Evolutionary conservation across 805 yeast genomes (phyloP), one percentile per base, ranked within the genome.

Genomic region (Cyberlindnera xishuangbannaensis): DNA sequence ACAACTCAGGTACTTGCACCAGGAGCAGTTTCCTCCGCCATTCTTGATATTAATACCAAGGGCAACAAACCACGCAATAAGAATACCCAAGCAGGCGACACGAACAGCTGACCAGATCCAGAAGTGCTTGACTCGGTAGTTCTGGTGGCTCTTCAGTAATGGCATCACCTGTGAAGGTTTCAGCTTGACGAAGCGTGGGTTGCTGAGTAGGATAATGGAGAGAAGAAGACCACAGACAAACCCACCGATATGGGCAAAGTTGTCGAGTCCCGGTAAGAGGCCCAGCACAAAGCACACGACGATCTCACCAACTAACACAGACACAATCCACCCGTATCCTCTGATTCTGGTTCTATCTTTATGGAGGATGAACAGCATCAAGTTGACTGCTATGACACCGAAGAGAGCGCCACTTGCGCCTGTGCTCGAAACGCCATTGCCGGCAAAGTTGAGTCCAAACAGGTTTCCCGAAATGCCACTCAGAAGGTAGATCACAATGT

Each of bases 1-100:
- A 47, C 88, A 81, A 44, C 75, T 76, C 45, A 81, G 62, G 48
- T 80, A 81, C 50, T 77, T 78, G 60, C 88, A 81, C 88, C 88
- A 81, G 12, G 62, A 51, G 53, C 88, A 81, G 36, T 64, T 55
- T 6, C 65, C 67, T 10, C 70, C 71, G 7, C 73, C 76, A 25
- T 64, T 58, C 18, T 59, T 64, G 44, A 78, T 75, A 44, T 73
- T 73, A 25, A 56, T 53, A 4, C 64, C 56, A 33, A 81, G 58
- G 11, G 67, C 56, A 8, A 57, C 73, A 53, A 76, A 74, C 55
- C 69, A 76, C 0, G 70, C 58, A 2, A 76, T 51, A 2, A 68
- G 61, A 28, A 76, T 51, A 0, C 56, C 65, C n/a, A 76, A 45
- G 15, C 69, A 51, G 0, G 62, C 58, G 1, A 65, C 45, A 32